These are phyloP conservation scores for Sphagnum contortum DNA, from an alignment of 225 moss, liverwort and hornwort genomes.

Conservation along the genomic window DNA sequence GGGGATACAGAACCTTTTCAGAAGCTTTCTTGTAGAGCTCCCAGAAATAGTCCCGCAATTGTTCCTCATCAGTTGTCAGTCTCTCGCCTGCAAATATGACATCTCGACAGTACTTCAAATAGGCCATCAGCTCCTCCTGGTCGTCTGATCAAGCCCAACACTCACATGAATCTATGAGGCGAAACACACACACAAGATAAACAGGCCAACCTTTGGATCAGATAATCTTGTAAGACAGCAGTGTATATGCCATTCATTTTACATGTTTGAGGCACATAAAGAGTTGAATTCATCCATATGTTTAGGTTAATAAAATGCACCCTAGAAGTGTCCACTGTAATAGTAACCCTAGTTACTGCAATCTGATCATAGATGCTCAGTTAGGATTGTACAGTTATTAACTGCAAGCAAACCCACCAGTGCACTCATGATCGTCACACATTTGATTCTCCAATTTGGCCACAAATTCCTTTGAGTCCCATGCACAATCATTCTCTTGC, in stretches of 20 bases:
- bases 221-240: too few relatives aligned
- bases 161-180: not conserved
- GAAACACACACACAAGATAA: too few relatives aligned
- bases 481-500: slow-evolving; percentile 16
- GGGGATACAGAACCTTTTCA: slow-evolving; percentile 28
- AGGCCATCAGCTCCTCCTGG: slow-evolving; percentile 57
- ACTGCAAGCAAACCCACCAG: slow-evolving; percentile 23
- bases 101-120: slow-evolving; percentile 73
- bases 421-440: slow-evolving; percentile 22
- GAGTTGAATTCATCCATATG: too few relatives aligned
- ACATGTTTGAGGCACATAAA: too few relatives aligned
- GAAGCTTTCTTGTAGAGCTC: slow-evolving; percentile 51
- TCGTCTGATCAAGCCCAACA: slow-evolving; percentile 30
- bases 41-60: slow-evolving; percentile 49
- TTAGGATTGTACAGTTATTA: not conserved
- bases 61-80: slow-evolving; percentile 36
- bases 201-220: too few relatives aligned
- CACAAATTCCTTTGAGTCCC: slow-evolving; percentile 46
- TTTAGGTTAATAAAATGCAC: too few relatives aligned
- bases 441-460: slow-evolving; percentile 34
- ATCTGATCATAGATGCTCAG: not conserved
- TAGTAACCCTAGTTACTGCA: too few relatives aligned
- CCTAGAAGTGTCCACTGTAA: too few relatives aligned
- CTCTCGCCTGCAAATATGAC: slow-evolving; percentile 53
- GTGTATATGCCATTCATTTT: too few relatives aligned